Base-by-base conservation (phyloP, 164 flowering plant genomes). In the Tinospora cordifolia region DNA sequence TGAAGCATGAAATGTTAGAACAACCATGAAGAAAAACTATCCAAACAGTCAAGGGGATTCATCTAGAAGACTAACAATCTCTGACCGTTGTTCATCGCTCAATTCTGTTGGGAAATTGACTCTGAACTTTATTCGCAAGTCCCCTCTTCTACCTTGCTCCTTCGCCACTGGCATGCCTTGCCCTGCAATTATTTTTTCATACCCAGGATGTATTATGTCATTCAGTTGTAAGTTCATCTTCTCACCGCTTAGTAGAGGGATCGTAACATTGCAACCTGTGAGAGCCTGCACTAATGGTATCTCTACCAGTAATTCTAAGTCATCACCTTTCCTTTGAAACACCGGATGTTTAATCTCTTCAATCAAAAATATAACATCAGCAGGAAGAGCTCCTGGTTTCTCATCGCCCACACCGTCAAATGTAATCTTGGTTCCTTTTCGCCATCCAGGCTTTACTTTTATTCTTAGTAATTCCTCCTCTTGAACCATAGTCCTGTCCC, bases 361-460 rank as follows among this genome's bases (percentile, higher is more conserved):
- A n/a, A 90, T 82, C 66, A 65, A 39, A 69, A 92, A 88, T 21
- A 76, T 74, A 1, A 92, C 77, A 62, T 92, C 98, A 0, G 88
- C 93, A 0, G 89, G 87, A 15, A 76, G 78, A 40, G 69, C 60
- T 0, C 96, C 91, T 1, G 90, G 90, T 70, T 67, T 83, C 83
- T 90, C 92, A 12, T 84, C 82, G 0, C 94, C 93, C 70, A 73
- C 81, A 25, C 94, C 93, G 68, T 90, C 93, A 40, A 92, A 92
- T 47, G 88, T 86, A 8, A 92, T 81, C 76, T 78, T 86, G 24
- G 90, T 92, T 47, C 98, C 98, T 70, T 81, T 82, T 75, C 64
- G 85, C 98, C 96, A 90, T 77, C 98, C 98, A 6, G 94, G 88
- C 76, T 88, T 85, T 54, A 92, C 82, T 27, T 83, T 82, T 73